Conservation (phyloP, 139 green algal genomes). For the Astrephomene gubernaculifera region DNA sequence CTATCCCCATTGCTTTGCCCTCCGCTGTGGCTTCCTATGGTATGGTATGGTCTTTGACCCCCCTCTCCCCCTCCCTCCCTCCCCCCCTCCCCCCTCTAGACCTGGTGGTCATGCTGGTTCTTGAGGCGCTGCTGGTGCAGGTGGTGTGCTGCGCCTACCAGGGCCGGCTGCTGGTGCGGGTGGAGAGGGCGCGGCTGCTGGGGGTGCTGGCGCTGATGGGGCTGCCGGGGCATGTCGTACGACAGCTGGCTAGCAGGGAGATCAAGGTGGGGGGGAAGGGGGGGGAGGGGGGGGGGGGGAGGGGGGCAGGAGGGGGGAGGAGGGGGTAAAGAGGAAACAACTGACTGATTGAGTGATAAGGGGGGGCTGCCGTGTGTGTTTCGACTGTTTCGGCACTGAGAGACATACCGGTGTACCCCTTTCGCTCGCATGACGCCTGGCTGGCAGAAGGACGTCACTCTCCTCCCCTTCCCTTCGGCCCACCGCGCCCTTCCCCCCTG, state of each 20-base stretch:
- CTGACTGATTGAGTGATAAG: not conserved
- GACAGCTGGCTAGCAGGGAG: slow-evolving; percentile 8
- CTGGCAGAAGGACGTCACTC: not conserved
- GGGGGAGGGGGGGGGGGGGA: not conserved
- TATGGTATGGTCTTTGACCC: not conserved
- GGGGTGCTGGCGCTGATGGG: slow-evolving; percentile 30
- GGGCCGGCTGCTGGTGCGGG: not conserved
- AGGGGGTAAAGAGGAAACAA: not conserved
- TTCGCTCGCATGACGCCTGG: not conserved
- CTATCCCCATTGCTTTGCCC: not conserved
- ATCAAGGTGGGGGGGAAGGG: slow-evolving; percentile 19
- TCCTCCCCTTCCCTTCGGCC: not conserved
- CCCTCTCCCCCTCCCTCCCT: not conserved
- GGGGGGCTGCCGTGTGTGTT: not conserved
- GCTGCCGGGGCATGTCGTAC: slow-evolving; percentile 28
- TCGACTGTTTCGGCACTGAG: not conserved
- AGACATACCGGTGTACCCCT: not conserved
- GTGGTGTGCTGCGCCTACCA: not conserved
- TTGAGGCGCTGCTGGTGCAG: slow-evolving; percentile 41
- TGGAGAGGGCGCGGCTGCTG: slow-evolving; percentile 29
- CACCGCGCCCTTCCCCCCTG: too few relatives aligned
- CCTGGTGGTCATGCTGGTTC: slow-evolving; percentile 22
- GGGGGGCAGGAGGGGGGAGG: not conserved
- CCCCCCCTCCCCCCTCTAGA: not conserved
- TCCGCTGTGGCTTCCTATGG: not conserved